Conservation (phyloP, 164 flowering plant genomes). For the Vitis amurensis region DNA sequence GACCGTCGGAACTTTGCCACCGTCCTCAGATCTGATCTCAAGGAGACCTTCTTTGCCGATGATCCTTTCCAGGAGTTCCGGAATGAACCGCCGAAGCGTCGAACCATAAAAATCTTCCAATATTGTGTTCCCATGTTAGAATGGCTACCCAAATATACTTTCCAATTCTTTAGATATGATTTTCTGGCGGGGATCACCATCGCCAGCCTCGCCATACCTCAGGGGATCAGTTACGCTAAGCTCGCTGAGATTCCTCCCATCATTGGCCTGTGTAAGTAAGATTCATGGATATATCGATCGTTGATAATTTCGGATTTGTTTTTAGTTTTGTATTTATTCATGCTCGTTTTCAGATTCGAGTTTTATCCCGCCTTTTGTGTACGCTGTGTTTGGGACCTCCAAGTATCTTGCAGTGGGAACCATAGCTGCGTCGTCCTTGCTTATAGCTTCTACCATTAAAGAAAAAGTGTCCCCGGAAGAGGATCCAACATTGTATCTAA, state of each 20-base stretch:
- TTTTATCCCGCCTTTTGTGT: slow-evolving; percentile 67
- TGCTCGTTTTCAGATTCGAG: slow-evolving; percentile 51
- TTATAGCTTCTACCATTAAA: slow-evolving; percentile 63
- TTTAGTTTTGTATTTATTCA: neutral
- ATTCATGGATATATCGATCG: too few species aligned
- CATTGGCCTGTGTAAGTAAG: slow-evolving; percentile 60
- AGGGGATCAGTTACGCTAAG: slow-evolving; percentile 78
- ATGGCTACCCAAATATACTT: slow-evolving; percentile 57
- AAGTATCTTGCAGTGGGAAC: slow-evolving; percentile 63
- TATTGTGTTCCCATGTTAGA: slow-evolving; percentile 68
- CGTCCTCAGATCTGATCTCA: slow-evolving; percentile 36
- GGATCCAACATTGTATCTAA: slow-evolving; percentile 41
- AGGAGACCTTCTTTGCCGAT: slow-evolving; percentile 74
- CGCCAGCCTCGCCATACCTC: slow-evolving; percentile 76
- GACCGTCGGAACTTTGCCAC: slow-evolving; percentile 33
- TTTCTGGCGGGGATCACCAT: slow-evolving; percentile 71
- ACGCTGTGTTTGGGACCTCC: slow-evolving; percentile 62
- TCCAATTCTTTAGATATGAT: slow-evolving; percentile 39
- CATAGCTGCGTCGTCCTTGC: slow-evolving; percentile 57
- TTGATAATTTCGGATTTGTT: too few species aligned
- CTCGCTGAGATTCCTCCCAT: slow-evolving; percentile 60
- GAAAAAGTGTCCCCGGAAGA: slow-evolving; percentile 28
- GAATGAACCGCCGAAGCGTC: slow-evolving; percentile 11
- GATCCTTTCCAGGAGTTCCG: slow-evolving; percentile 60
- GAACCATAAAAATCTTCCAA: slow-evolving; percentile 23